phyloP scores from a whole-genome alignment of 139 green algal genomes.

The Pleodorina starrii region DNA sequence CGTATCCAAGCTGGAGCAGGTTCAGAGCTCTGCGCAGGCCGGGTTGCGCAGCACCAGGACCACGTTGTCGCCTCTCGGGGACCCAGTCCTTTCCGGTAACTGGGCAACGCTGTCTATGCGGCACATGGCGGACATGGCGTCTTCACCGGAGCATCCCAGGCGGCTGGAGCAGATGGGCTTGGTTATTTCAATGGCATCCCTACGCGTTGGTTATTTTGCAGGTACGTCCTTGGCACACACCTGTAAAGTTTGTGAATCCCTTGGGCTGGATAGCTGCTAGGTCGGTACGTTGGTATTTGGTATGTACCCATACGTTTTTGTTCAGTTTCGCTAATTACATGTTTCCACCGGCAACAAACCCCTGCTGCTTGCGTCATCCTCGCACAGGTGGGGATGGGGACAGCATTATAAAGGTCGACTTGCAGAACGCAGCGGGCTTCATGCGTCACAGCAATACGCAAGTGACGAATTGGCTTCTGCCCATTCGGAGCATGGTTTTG shows the following conservation, averaged over 20 bases:
- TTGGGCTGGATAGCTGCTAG: too few species aligned
- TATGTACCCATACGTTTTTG: too few species aligned
- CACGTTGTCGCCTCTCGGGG: neutral
- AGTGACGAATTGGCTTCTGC: slow-evolving; percentile 83
- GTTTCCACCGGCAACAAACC: too few species aligned
- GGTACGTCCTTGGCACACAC: too few species aligned
- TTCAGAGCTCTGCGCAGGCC: neutral
- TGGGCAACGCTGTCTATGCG: slow-evolving; percentile 5
- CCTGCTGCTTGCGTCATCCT: too few species aligned
- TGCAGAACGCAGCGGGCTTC: slow-evolving; percentile 82
- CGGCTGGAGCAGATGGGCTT: slow-evolving; percentile 76
- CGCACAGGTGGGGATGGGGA: slow-evolving; percentile 80
- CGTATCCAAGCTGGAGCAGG: neutral
- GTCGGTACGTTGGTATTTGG: too few species aligned
- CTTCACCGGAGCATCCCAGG: neutral
- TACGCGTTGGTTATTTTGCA: slow-evolving; percentile 75
- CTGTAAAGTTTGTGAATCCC: too few species aligned
- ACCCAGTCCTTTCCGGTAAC: neutral
- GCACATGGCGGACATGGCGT: neutral
- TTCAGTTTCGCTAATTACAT: too few species aligned
- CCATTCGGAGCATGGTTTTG: slow-evolving; percentile 52
- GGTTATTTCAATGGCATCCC: slow-evolving; percentile 65
- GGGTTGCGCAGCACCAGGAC: neutral
- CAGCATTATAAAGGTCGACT: slow-evolving; percentile 71
- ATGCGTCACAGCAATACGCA: slow-evolving; percentile 66